Evolutionary conservation across 2,329 filamentous ascomycete genomes (phyloP), one percentile per base, ranked within the genome.

Genomic region (Aotearoamyces nothofagi): DNA sequence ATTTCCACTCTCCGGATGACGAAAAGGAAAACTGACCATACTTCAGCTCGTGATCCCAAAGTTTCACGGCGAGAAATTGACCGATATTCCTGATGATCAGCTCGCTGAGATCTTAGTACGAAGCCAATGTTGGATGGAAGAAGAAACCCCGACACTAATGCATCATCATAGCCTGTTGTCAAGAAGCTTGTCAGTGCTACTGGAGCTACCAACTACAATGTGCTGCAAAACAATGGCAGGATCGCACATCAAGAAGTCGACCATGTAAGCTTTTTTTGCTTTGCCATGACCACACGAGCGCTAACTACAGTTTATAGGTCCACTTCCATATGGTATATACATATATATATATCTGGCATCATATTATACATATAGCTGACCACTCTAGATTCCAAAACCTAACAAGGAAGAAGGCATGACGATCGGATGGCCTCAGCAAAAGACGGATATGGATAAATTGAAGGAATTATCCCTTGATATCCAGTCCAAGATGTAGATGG

Each of bases 221-320:
- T 98, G 27, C 61, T 98, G 34, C 90, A 98, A 60, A 98, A 98
- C 60, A 98, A 98, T 49, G 90, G 90, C 29, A 63, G 69, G 13
- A 69, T 87, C 46, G 90, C 90, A 11, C 90, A 98, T 55, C 90
- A 96, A 59, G 63, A 78, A 39, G 87, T 98, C 37, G 78, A 83
- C 42, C 90, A 98, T 58, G 87, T 90, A 59, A 58, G 72, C 59
- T 28, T 13, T 15, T 11, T 7, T 15, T 25, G 7, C n/a, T 22
- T 22, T 8, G n/a, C 19, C 8, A 22, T 8, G n/a, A 22, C 19
- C n/a, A 22, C 19, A 8, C 19, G 19, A 22, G 8, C 32, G 16
- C 29, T 32, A 28, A 28, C 34, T 39, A 38, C 15, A 19, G 17
- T 10, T 30, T 26, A 25, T 39, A 83, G 77, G 79, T 92, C 41